These are phyloP conservation scores for Xylariaceae sp. DNA, from an alignment of 2,329 filamentous ascomycete genomes.

Conservation along the genomic window DNA sequence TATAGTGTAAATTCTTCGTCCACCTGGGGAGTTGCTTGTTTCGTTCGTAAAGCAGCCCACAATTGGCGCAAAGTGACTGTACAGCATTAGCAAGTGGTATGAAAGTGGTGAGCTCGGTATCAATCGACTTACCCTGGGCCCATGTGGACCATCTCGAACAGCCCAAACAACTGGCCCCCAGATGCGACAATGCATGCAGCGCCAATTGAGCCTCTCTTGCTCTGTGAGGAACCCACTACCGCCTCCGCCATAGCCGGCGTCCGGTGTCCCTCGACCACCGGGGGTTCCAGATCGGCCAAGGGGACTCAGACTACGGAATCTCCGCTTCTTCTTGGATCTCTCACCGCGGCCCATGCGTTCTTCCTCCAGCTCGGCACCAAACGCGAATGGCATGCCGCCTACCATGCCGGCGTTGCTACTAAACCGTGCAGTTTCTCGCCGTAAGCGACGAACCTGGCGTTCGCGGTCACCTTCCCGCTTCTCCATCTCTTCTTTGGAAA, in stretches of 20 bases:
- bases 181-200: slow-evolving; percentile 81
- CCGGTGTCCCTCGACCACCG: slow-evolving; percentile 74
- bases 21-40: slow-evolving; percentile 78
- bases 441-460: slow-evolving; percentile 77
- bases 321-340: slow-evolving; percentile 89
- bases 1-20: slow-evolving; percentile 64
- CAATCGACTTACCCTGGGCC: slow-evolving; percentile 64
- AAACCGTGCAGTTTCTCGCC: slow-evolving; percentile 88
- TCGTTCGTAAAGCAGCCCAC: slow-evolving; percentile 82
- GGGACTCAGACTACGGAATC: slow-evolving; percentile 85
- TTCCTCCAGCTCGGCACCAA: slow-evolving; percentile 57
- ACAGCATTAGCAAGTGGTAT: slow-evolving; percentile 12
- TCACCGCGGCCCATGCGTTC: slow-evolving; percentile 90
- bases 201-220: slow-evolving; percentile 76
- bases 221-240: slow-evolving; percentile 65
- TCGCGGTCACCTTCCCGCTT: slow-evolving; percentile 94
- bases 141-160: slow-evolving; percentile 83
- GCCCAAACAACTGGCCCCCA: slow-evolving; percentile 95
- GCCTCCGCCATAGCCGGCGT: slow-evolving; percentile 69
- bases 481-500: slow-evolving; percentile 96
- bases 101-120: not conserved
- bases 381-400: slow-evolving; percentile 63
- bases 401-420: slow-evolving; percentile 80
- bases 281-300: slow-evolving; percentile 64
- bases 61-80: slow-evolving; percentile 88